Conservation (phyloP, 495 filamentous ascomycete genomes). For the Geopyxis carbonaria region DNA sequence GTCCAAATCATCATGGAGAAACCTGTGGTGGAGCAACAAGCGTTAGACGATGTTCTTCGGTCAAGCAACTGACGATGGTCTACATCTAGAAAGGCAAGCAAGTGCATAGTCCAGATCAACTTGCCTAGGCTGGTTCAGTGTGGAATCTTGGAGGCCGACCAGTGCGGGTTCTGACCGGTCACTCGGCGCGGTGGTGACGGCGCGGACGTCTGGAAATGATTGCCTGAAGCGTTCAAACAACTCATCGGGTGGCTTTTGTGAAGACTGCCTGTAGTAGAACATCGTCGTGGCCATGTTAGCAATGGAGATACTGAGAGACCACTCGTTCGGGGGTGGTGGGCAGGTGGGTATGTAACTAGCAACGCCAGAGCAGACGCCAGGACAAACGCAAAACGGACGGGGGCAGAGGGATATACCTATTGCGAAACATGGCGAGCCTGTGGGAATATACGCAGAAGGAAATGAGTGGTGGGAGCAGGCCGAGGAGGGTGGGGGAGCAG, state of each 20-base stretch:
- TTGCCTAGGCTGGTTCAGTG: slow-evolving; percentile 22
- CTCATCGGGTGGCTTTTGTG: slow-evolving; percentile 25
- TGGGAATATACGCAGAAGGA: no score
- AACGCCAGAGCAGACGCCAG: no score
- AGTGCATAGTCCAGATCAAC: slow-evolving; percentile 6
- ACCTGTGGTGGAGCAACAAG: slow-evolving; percentile 4
- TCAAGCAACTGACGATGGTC: slow-evolving; percentile 14
- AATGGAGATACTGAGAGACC: no score
- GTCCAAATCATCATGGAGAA: slow-evolving; percentile 52
- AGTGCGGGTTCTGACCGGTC: slow-evolving; percentile 13
- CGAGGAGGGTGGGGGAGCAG: no score
- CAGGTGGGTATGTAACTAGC: no score
- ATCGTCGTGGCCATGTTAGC: slow-evolving; percentile 6
- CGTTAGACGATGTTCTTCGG: slow-evolving; percentile 8
- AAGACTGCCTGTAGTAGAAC: slow-evolving; percentile 21
- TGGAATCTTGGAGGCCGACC: slow-evolving; percentile 9
- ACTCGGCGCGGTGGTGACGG: slow-evolving; percentile 11
- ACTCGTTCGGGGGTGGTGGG: no score
- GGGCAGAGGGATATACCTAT: slow-evolving; percentile 9
- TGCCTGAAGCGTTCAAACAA: slow-evolving; percentile 25
- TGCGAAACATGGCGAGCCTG: slow-evolving; percentile 22
- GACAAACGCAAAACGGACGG: no score
- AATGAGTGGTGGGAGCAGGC: no score
- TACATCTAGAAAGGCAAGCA: no score
- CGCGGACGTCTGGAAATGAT: slow-evolving; percentile 22